Conservation (phyloP, 2,329 filamentous ascomycete species). For the Sclerotinia glacialis region DNA sequence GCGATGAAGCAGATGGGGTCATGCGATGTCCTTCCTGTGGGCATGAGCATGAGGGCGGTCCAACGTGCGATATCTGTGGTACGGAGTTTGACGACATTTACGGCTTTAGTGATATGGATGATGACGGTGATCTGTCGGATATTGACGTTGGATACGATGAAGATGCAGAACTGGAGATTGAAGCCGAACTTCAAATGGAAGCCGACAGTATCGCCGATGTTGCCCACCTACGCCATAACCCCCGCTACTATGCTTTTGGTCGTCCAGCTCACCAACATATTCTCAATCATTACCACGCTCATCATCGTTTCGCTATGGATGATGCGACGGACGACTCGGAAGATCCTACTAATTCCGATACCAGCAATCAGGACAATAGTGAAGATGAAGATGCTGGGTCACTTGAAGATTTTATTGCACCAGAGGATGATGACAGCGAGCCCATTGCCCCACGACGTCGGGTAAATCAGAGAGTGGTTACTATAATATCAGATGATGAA, state of each 20-base stretch:
- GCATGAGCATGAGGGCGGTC: conserved; percentile 61
- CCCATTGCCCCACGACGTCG: conserved; percentile 11
- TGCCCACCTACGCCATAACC: not conserved
- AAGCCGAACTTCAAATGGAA: conserved; percentile 17
- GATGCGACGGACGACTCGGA: conserved; percentile 17
- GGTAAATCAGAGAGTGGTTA: conserved; percentile 22
- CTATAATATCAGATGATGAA: conserved; percentile 33
- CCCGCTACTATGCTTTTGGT: conserved; percentile 12
- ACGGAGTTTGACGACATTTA: conserved; percentile 34
- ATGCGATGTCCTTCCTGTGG: conserved; percentile 60
- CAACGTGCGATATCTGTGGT: conserved; percentile 51
- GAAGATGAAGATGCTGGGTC: conserved; percentile 35
- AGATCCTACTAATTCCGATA: conserved; percentile 10
- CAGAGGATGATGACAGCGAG: conserved; percentile 31
- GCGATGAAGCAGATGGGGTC: conserved; percentile 58
- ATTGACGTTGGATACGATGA: conserved; percentile 37
- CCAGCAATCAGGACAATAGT: conserved; percentile 24
- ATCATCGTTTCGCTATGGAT: conserved; percentile 19
- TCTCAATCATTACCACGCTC: conserved; percentile 19
- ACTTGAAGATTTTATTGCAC: conserved; percentile 36
- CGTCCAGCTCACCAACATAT: not conserved
- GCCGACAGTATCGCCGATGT: not conserved
- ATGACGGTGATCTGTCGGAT: conserved; percentile 17
- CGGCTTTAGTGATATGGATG: conserved; percentile 18
- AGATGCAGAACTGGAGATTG: conserved; percentile 23